A percentile compares a stretch with the other conserved stretches of the same genome.
Evolutionary conservation across 1,284 basidiomycete species (phyloP).

Genomic region (Sporisorium graminicola): DNA sequence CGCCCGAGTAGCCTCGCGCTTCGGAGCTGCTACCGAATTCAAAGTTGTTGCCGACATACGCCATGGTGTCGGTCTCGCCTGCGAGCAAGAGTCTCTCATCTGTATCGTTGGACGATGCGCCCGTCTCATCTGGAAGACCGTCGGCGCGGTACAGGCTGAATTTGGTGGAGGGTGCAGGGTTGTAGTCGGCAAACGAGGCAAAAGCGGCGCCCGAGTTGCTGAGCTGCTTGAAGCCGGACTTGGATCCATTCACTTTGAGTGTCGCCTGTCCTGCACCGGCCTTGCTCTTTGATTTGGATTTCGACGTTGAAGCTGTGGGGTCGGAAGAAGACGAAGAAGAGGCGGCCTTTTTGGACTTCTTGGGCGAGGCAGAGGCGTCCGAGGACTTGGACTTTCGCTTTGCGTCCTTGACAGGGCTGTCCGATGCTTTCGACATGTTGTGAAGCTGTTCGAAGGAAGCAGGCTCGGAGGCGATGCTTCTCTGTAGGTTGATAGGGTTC

Average conservation of each 20-base stretch:
- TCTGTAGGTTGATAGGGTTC: not conserved
- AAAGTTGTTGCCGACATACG: constrained; percentile 61
- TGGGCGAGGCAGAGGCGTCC: constrained; percentile 26
- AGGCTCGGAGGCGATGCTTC: not conserved
- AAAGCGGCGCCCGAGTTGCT: constrained; percentile 42
- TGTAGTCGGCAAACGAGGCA: constrained; percentile 52
- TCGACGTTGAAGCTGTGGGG: constrained; percentile 21
- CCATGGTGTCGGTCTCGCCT: constrained; percentile 60
- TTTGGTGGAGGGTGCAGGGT: constrained; percentile 42
- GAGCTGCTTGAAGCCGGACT: constrained; percentile 19
- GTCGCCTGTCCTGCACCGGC: constrained; percentile 30
- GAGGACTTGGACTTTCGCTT: constrained; percentile 45
- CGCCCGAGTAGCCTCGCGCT: constrained; percentile 61
- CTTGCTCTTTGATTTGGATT: constrained; percentile 30
- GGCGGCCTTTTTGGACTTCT: constrained; percentile 42
- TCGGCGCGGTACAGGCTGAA: constrained; percentile 53
- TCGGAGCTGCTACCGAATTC: constrained; percentile 52
- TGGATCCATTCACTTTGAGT: constrained; percentile 26
- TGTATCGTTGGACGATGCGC: constrained; percentile 14
- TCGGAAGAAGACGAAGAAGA: constrained; percentile 5
- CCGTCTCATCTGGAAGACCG: constrained; percentile 43
- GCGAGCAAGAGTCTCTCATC: constrained; percentile 59
- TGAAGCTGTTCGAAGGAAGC: no score
- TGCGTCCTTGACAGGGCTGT: constrained; percentile 24
- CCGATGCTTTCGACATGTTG: constrained; percentile 23